These are phyloP conservation scores for Neofusicoccum ribis DNA, from an alignment of 2,329 filamentous ascomycete species.

Conservation along the genomic window DNA sequence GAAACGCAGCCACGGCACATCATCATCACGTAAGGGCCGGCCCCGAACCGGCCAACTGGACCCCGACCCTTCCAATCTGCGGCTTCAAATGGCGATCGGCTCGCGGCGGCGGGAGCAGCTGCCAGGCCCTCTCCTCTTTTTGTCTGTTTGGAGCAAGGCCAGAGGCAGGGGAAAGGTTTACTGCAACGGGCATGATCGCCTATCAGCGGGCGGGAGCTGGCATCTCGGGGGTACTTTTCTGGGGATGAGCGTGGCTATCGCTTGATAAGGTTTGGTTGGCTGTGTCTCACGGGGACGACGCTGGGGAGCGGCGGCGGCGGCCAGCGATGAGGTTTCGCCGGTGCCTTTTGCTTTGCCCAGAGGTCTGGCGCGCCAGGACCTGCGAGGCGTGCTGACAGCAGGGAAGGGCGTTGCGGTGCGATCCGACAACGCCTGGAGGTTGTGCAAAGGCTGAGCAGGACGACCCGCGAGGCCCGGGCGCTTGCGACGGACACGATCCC, in stretches of 20 bases:
- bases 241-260: not conserved
- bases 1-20: not conserved
- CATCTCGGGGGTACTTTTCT: no score
- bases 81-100: not conserved
- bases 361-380: not conserved
- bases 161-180: conserved; percentile 14
- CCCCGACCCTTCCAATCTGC: no score
- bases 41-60: no score
- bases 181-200: conserved; percentile 15
- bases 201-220: not conserved
- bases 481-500: not conserved
- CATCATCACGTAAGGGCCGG: not conserved
- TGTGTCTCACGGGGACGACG: not conserved
- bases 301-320: not conserved
- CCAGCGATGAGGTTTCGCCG: not conserved
- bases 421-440: not conserved
- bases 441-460: not conserved
- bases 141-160: not conserved
- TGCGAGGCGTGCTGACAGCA: not conserved
- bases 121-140: not conserved
- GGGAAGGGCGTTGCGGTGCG: not conserved
- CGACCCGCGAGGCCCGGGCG: not conserved
- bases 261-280: conserved; percentile 9
- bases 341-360: not conserved
- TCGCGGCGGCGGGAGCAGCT: not conserved